Base-by-base conservation (phyloP, 768 basidiomycete genomes). In the Tulasnella sp. region DNA sequence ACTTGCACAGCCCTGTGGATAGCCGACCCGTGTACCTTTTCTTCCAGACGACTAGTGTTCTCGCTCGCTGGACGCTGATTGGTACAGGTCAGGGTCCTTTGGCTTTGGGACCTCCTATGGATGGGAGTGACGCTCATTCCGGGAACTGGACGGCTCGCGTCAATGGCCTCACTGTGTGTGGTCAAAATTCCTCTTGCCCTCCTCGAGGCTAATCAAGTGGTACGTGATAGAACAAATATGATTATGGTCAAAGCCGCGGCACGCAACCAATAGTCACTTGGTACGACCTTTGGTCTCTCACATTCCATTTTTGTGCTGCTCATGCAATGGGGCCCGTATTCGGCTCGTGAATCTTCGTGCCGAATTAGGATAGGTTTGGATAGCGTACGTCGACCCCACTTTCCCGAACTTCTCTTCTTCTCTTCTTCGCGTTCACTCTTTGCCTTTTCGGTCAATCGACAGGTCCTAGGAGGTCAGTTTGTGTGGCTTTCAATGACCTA, bases 181-280 rank as follows among this genome's bases (percentile, higher is more conserved):
- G 8, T 12, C n/a, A 19, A 5, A 15, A 19, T 43, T 0, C 9
- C n/a, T 46, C 29, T 29, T 12, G 34, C 2, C 60, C 29, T 46
- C 27, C 51, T 21, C 15, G 15, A n/a, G 49, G 29, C 19, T 65
- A 51, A 62, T 38, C 29, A 3, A 45, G n/a, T 10, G 7, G 21
- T 15, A 29, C 46, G 4, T 22, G 57, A 29, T 57, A 70, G 69
- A 15, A 63, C 69, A 21, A 67, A 69, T 61, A 70, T 71, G 68
- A 68, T 71, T n/a, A 62, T 71, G 43, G 67, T 68, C 17, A 67
- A 68, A 53, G 65, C 68, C 46, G 64, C 68, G 42, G 65, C 69
- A 2, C 68, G 68, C 2, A 65, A 62, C 17, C 48, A 64, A 5
- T 60, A 67, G 24, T 67, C 67, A 15, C 65, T 71, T 12, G 70